phyloP scores from a whole-genome alignment of 306 rosid genomes.

The Erythrophleum fordii region DNA sequence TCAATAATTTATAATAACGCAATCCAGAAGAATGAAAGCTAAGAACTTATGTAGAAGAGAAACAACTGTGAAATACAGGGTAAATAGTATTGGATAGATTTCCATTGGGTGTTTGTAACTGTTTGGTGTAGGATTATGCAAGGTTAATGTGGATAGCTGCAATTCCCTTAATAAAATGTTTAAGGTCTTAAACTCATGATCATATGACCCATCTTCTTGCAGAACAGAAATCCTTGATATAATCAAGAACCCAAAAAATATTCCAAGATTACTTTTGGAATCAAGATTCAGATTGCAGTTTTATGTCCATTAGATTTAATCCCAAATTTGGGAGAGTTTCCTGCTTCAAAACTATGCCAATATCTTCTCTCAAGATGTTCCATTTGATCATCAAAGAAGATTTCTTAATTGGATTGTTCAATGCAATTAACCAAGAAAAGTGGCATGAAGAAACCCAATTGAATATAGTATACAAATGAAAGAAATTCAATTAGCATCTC shows the following conservation, averaged over 20 bases:
- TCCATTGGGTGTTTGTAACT: too few species aligned
- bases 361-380: not conserved
- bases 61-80: too few species aligned
- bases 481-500: constrained; percentile 28
- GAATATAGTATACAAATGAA: constrained; percentile 11
- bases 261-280: not conserved
- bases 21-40: too few species aligned
- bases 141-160: too few species aligned
- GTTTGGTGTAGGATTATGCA: too few species aligned
- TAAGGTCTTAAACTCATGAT: too few species aligned
- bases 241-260: not conserved
- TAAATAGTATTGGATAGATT: too few species aligned
- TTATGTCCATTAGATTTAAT: not conserved
- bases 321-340: not conserved
- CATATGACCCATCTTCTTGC: too few species aligned
- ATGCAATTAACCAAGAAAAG: not conserved
- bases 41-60: too few species aligned
- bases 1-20: too few species aligned
- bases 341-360: not conserved
- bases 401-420: not conserved
- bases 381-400: constrained; percentile 11
- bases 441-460: not conserved
- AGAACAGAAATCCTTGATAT: too few species aligned
- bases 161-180: too few species aligned
- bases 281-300: not conserved